These are phyloP conservation scores for Sporothrix variecibatus DNA, from an alignment of 2,329 filamentous ascomycete species.

Conservation along the genomic window DNA sequence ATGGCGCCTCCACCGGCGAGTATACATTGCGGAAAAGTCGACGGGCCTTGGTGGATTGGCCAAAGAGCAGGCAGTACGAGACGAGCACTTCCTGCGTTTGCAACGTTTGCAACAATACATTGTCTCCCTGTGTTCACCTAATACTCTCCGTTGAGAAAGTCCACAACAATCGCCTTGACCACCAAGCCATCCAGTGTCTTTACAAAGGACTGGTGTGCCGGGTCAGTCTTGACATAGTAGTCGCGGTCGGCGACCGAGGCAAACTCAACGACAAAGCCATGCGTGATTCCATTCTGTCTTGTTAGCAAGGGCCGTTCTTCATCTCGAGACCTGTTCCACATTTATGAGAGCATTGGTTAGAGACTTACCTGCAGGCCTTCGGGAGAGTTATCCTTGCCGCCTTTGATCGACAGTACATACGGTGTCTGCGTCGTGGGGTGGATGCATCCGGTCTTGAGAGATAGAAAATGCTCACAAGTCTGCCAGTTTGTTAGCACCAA, in stretches of 20 bases:
- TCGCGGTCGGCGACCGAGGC: slow-evolving; percentile 62
- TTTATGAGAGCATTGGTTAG: slow-evolving; percentile 15
- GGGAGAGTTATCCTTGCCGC: slow-evolving; percentile 61
- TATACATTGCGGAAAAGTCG: not conserved
- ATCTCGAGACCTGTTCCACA: too few species aligned
- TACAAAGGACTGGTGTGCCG: slow-evolving; percentile 59
- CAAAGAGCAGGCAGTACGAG: not conserved
- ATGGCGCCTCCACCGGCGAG: not conserved
- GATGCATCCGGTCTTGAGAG: slow-evolving; percentile 58
- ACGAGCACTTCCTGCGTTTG: not conserved
- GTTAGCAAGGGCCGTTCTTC: not conserved
- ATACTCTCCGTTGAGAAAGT: slow-evolving; percentile 24
- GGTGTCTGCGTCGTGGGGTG: slow-evolving; percentile 59
- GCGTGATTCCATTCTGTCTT: slow-evolving; percentile 59
- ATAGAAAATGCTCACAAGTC: slow-evolving; percentile 39
- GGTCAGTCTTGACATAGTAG: slow-evolving; percentile 67
- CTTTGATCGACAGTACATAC: slow-evolving; percentile 60
- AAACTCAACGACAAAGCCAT: slow-evolving; percentile 69
- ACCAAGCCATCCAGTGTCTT: slow-evolving; percentile 7
- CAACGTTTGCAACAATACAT: too few species aligned
- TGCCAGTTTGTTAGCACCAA: not conserved
- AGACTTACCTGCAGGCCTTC: slow-evolving; percentile 54
- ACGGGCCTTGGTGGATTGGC: not conserved
- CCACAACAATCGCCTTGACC: slow-evolving; percentile 18
- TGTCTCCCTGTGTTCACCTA: not conserved